Percentiles rank a stretch among this genome's conserved stretches.
These are phyloP conservation scores for Aspergillus unguis DNA, from an alignment of 2,329 filamentous ascomycete species.

Conservation along the genomic window DNA sequence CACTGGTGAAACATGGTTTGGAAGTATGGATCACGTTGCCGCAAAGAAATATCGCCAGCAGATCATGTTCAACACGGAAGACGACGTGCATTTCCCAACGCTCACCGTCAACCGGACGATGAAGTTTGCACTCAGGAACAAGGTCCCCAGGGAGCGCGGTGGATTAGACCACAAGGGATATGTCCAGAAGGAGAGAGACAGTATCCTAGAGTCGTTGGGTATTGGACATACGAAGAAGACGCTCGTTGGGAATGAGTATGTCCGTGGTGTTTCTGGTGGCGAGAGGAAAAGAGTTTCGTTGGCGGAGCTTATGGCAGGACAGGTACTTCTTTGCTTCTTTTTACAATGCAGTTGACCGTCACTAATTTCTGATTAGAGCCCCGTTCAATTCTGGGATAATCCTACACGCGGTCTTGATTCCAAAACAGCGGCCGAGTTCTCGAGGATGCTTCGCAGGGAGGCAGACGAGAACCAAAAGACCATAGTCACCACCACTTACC, in stretches of 20 bases:
- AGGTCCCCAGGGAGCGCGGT: conserved; percentile 29
- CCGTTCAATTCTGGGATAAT: conserved; percentile 65
- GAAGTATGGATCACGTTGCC: conserved; percentile 50
- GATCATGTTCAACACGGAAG: conserved; percentile 70
- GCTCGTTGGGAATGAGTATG: conserved; percentile 63
- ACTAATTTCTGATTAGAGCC: conserved; percentile 23
- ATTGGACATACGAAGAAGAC: conserved; percentile 57
- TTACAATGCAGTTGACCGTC: neutral
- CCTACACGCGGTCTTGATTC: conserved; percentile 63
- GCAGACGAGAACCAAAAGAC: conserved; percentile 58
- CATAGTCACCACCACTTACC: conserved; percentile 63
- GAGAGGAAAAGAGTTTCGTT: conserved; percentile 68
- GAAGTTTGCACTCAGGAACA: conserved; percentile 63
- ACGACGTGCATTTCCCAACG: conserved; percentile 70
- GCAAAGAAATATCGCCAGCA: conserved; percentile 44
- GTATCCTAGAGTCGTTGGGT: conserved; percentile 31
- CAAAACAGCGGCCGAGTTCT: conserved; percentile 59
- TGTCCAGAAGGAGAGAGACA: conserved; percentile 30
- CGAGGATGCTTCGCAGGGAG: conserved; percentile 57
- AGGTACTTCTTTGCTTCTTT: conserved; percentile 35
- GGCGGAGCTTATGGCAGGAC: conserved; percentile 54
- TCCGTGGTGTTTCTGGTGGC: conserved; percentile 65
- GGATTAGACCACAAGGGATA: conserved; percentile 27
- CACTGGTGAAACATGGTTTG: conserved; percentile 51
- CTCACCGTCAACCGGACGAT: conserved; percentile 71